Evolutionary conservation across 2,329 filamentous ascomycete genomes (phyloP).

Genomic region (Colletotrichum sp.): DNA sequence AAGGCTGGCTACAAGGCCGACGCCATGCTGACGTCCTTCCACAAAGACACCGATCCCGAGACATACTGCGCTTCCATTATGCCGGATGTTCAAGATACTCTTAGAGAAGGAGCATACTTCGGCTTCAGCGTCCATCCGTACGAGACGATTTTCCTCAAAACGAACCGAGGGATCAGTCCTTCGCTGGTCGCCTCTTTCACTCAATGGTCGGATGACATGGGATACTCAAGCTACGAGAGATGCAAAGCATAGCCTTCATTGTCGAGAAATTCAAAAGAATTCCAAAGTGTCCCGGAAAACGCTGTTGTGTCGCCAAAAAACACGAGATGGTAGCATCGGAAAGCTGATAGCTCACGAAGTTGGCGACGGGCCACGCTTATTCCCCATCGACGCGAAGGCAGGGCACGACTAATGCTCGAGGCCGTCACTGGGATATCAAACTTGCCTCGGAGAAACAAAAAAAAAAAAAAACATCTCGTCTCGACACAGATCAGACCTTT

Average conservation of each 20-base stretch:
- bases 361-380: too few relatives aligned
- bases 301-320: too few relatives aligned
- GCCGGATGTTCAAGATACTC: constrained; percentile 24
- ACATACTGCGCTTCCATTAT: constrained; percentile 15
- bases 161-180: constrained; percentile 33
- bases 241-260: neutral
- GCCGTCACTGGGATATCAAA: too few relatives aligned
- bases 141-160: constrained; percentile 42
- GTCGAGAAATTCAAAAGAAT: too few relatives aligned
- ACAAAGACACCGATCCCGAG: neutral
- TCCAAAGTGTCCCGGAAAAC: too few relatives aligned
- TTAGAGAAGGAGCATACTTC: constrained; percentile 32
- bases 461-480: too few relatives aligned
- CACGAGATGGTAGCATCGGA: too few relatives aligned
- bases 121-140: constrained; percentile 40
- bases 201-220: constrained; percentile 21
- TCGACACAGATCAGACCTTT: too few relatives aligned
- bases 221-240: neutral
- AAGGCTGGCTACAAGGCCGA: constrained; percentile 37
- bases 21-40: constrained; percentile 35
- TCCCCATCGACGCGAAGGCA: too few relatives aligned
- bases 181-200: constrained; percentile 29
- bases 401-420: too few relatives aligned
- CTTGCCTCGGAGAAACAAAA: too few relatives aligned
- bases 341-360: too few relatives aligned